Evolutionary conservation across 2,329 filamentous ascomycete species (phyloP).

Genomic region (Penicillium sumatraense): DNA sequence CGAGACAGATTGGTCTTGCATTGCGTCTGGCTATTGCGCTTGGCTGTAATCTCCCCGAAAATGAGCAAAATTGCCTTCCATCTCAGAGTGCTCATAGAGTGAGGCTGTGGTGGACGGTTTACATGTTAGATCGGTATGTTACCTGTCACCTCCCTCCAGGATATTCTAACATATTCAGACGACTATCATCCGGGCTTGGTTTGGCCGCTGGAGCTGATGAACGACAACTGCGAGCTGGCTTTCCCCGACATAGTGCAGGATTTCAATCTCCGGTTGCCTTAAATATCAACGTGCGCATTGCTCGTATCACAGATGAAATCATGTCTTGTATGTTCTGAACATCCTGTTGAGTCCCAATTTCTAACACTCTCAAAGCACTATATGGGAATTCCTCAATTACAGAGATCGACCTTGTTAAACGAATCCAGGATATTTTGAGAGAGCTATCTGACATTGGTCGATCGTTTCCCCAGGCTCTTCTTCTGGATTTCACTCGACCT

Average conservation of each 20-base stretch:
- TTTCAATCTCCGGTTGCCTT: conserved; percentile 25
- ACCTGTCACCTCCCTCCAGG: not conserved
- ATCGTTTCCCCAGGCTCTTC: conserved; percentile 19
- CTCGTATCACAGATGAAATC: conserved; percentile 27
- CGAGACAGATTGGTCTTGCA: conserved; percentile 20
- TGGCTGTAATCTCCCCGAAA: conserved; percentile 18
- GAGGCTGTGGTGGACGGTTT: conserved; percentile 30
- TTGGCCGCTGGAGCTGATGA: conserved; percentile 26
- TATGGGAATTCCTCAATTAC: conserved; percentile 26
- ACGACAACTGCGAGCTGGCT: conserved; percentile 18
- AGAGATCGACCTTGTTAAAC: conserved; percentile 21
- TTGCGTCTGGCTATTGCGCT: conserved; percentile 25
- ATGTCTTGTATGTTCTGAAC: conserved; percentile 18
- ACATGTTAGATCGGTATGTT: conserved; percentile 27
- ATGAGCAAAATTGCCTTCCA: conserved; percentile 23
- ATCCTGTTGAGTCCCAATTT: not conserved
- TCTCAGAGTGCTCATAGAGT: conserved; percentile 25
- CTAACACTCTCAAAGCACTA: conserved; percentile 11
- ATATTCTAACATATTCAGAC: conserved; percentile 9
- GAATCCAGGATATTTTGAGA: conserved; percentile 21
- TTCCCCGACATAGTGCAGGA: conserved; percentile 18
- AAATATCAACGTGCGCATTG: conserved; percentile 25
- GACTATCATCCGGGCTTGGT: conserved; percentile 23
- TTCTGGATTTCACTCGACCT: conserved; percentile 22
- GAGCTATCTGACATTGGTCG: conserved; percentile 19